Conservation (phyloP, 2,329 filamentous ascomycete species). For the Blastomyces gilchristii region DNA sequence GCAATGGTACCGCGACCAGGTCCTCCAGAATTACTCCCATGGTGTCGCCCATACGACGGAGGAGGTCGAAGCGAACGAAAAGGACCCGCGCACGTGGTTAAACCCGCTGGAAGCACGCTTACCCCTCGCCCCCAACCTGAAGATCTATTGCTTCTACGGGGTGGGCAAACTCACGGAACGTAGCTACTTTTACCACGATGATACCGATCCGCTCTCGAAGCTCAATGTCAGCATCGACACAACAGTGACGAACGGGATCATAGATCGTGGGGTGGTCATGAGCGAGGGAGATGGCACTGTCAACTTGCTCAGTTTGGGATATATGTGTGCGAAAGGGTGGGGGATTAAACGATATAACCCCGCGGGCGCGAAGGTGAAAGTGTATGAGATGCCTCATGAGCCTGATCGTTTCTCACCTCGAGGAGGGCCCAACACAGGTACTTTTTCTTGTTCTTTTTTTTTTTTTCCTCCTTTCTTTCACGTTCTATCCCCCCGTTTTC, state of each 20-base stretch:
- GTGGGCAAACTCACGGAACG: constrained; percentile 89
- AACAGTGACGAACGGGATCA: constrained; percentile 34
- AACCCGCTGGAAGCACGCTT: constrained; percentile 90
- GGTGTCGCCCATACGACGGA: constrained; percentile 70
- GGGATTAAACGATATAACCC: constrained; percentile 89
- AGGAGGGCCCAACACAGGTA: constrained; percentile 54
- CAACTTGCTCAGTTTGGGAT: constrained; percentile 79
- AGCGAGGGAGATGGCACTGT: constrained; percentile 96
- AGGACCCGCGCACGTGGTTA: constrained; percentile 75
- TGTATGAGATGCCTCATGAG: constrained; percentile 94
- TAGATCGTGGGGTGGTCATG: constrained; percentile 85
- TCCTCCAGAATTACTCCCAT: constrained; percentile 70
- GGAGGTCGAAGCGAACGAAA: constrained; percentile 73
- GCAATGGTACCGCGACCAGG: constrained; percentile 69
- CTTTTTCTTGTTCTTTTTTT: too few relatives aligned
- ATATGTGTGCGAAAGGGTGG: constrained; percentile 97
- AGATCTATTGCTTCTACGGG: constrained; percentile 95
- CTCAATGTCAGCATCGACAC: constrained; percentile 45
- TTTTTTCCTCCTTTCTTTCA: too few relatives aligned
- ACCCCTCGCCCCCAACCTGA: constrained; percentile 76
- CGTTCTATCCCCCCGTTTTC: not conserved
- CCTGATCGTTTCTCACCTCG: constrained; percentile 84
- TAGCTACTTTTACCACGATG: constrained; percentile 78
- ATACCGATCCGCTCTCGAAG: constrained; percentile 53
- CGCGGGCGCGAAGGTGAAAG: constrained; percentile 65